Evolutionary conservation across 176 grass and related monocot species (phyloP).

Genomic region (Aegilops umbellulata): DNA sequence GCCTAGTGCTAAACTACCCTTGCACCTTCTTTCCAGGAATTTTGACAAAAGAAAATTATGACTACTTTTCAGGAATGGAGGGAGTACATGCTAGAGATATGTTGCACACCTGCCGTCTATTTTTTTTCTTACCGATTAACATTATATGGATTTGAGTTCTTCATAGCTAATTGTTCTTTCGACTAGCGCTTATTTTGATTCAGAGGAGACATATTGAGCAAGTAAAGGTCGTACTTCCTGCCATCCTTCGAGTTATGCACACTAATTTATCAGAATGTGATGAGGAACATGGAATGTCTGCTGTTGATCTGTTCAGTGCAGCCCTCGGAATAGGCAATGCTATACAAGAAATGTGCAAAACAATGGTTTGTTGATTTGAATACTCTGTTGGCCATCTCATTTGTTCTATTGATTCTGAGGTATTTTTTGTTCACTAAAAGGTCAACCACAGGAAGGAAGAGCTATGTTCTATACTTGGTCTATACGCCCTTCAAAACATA

Average conservation of each 20-base stretch:
- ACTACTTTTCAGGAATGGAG: background rate
- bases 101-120: conserved; percentile 21
- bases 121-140: background rate
- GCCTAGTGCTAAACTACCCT: background rate
- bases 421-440: conserved; percentile 40
- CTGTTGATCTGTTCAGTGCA: conserved; percentile 61
- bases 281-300: conserved; percentile 44
- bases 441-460: conserved; percentile 52
- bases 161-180: conserved; percentile 38
- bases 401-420: conserved; percentile 30
- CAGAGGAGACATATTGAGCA: conserved; percentile 84
- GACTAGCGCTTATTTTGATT: conserved; percentile 62
- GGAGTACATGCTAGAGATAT: conserved; percentile 25
- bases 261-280: conserved; percentile 34
- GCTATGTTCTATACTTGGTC: conserved; percentile 68
- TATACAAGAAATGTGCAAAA: conserved; percentile 73
- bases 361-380: conserved; percentile 56
- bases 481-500: conserved; percentile 86
- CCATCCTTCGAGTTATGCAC: conserved; percentile 74
- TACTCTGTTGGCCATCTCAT: background rate
- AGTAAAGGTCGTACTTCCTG: conserved; percentile 67
- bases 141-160: background rate
- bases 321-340: conserved; percentile 53
- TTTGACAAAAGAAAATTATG: background rate
- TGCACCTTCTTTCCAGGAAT: background rate